Conservation (phyloP, 2,329 filamentous ascomycete species). For the Biscogniauxia sp. region DNA sequence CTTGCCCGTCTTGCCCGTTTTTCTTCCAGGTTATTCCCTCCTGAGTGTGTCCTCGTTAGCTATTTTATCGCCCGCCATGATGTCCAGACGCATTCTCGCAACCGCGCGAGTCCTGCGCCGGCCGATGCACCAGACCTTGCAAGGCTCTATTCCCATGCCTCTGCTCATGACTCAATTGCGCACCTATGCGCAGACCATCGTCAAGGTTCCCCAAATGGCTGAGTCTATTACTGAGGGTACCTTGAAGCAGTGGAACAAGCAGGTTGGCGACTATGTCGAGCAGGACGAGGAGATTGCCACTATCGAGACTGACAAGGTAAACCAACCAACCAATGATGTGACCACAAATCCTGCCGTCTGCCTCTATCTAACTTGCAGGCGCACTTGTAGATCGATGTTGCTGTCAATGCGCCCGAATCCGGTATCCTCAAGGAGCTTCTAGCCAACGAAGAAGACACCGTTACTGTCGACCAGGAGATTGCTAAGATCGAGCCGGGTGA, state of each 20-base stretch:
- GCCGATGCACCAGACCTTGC: slow-evolving; percentile 40
- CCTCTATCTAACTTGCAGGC: slow-evolving; percentile 8
- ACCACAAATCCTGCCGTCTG: neutral
- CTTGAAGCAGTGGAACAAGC: slow-evolving; percentile 89
- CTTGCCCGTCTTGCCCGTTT: slow-evolving; percentile 1
- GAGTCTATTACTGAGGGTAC: slow-evolving; percentile 98
- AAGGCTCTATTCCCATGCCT: slow-evolving; percentile 43
- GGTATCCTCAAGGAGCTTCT: slow-evolving; percentile 91
- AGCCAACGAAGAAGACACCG: slow-evolving; percentile 91
- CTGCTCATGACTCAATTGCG: slow-evolving; percentile 56
- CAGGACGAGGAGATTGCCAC: slow-evolving; percentile 97
- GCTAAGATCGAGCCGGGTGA: slow-evolving; percentile 81
- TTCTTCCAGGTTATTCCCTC: slow-evolving; percentile 5
- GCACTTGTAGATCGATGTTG: slow-evolving; percentile 76
- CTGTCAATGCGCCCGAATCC: slow-evolving; percentile 89
- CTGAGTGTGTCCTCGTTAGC: neutral
- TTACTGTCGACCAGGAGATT: slow-evolving; percentile 89
- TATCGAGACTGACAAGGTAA: slow-evolving; percentile 97
- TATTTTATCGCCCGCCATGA: slow-evolving; percentile 19
- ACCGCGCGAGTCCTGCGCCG: slow-evolving; percentile 41
- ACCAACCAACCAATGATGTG: slow-evolving; percentile 11
- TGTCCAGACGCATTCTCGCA: slow-evolving; percentile 36
- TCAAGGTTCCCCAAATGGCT: slow-evolving; percentile 97
- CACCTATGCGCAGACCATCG: slow-evolving; percentile 72
- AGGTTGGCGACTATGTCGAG: slow-evolving; percentile 91